These are phyloP conservation scores for Ustilago hordei DNA, from an alignment of 1,284 basidiomycete genomes.

Conservation along the genomic window DNA sequence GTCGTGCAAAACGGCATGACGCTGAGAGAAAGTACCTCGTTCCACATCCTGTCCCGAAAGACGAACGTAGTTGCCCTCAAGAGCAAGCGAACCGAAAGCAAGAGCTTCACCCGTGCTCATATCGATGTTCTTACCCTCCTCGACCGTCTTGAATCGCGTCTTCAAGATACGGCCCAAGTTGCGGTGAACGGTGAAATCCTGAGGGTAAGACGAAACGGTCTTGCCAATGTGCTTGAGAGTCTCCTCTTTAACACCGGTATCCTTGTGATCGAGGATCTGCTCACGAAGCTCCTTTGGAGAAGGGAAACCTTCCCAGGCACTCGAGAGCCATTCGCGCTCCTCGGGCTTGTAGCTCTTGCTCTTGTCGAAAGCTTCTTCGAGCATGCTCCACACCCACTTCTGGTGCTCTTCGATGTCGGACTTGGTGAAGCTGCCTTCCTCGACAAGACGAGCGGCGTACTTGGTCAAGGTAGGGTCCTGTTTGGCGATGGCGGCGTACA, in stretches of 20 bases:
- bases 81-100: slow-evolving; percentile 90
- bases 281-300: slow-evolving; percentile 95
- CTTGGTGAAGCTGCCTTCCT: slow-evolving; percentile 92
- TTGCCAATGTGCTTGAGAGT: slow-evolving; percentile 88
- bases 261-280: slow-evolving; percentile 85
- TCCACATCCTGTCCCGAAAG: slow-evolving; percentile 99
- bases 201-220: slow-evolving; percentile 85
- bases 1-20: slow-evolving; percentile 96
- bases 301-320: slow-evolving; percentile 98
- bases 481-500: slow-evolving; percentile 97
- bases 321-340: slow-evolving; percentile 88
- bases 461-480: slow-evolving; percentile 91
- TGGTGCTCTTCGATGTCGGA: slow-evolving; percentile 98
- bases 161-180: slow-evolving; percentile 93
- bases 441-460: slow-evolving; percentile 90
- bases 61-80: slow-evolving; percentile 94
- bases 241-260: slow-evolving; percentile 83
- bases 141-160: slow-evolving; percentile 87
- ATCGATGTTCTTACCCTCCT: slow-evolving; percentile 92
- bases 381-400: slow-evolving; percentile 99
- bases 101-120: slow-evolving; percentile 99
- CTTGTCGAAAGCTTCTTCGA: slow-evolving; percentile 90
- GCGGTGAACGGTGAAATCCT: slow-evolving; percentile 86
- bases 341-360: slow-evolving; percentile 91
- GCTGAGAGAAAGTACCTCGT: slow-evolving; percentile 99